A percentile compares a stretch with the other conserved stretches of the same genome.
Conservation (phyloP, 75 land plant species). For the Gnetum montanum region DNA sequence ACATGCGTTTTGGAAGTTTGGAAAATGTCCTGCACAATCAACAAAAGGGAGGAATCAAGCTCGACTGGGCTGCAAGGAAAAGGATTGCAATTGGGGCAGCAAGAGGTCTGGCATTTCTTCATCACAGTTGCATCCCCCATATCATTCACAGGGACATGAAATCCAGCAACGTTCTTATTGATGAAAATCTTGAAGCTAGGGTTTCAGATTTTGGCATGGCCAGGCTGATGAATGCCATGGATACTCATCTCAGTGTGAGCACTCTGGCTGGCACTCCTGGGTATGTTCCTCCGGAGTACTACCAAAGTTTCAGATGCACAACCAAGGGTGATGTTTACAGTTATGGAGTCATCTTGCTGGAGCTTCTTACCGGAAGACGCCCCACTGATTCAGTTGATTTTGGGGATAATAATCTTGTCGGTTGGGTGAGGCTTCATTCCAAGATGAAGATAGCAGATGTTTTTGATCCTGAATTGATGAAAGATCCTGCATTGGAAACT, state of each 20-base stretch:
- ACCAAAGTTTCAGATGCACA: conserved; percentile 45
- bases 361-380: conserved; percentile 38
- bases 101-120: conserved; percentile 44
- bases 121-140: conserved; percentile 56
- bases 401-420: conserved; percentile 35
- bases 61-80: conserved; percentile 39
- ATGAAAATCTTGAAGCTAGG: conserved; percentile 42
- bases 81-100: conserved; percentile 48
- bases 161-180: conserved; percentile 54
- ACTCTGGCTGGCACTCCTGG: conserved; percentile 47
- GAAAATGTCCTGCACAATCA: conserved; percentile 34
- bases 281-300: conserved; percentile 57
- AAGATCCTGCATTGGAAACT: conserved; percentile 18
- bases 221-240: conserved; percentile 32
- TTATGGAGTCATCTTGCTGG: conserved; percentile 46
- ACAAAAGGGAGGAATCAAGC: conserved; percentile 16
- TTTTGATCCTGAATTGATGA: conserved; percentile 22
- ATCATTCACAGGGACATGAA: conserved; percentile 64
- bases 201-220: conserved; percentile 68
- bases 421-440: conserved; percentile 34
- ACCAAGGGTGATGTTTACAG: conserved; percentile 54
- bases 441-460: conserved; percentile 15
- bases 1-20: conserved; percentile 38
- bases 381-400: conserved; percentile 33
- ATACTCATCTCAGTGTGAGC: conserved; percentile 44